Evolutionary conservation across 345 rosid genomes (phyloP), one percentile per base, ranked within the genome.

Genomic region (Carallia brachiata): DNA sequence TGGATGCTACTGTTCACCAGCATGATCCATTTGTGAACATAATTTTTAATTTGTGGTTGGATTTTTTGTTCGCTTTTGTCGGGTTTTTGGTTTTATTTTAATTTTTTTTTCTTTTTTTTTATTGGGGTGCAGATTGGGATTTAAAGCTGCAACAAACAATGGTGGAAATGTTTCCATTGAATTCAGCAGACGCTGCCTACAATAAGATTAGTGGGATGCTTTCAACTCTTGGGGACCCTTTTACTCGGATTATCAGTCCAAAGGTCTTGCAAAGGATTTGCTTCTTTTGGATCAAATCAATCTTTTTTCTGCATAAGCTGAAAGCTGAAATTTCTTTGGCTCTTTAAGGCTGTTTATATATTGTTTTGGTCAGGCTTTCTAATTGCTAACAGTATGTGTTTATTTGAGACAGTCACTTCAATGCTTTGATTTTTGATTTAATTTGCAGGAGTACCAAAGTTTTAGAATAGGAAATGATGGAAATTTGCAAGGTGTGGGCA

Each of bases 211-310:
- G 85, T 53, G 85, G 83, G 16, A 92, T 92, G 98, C 94, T 92
- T 68, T 88, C 98, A 55, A 87, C 96, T 48, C 98, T 92, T 30
- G 96, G 96, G 44, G 98, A 92, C 78, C 98, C 96, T 2, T 90
- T 88, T 67, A 92, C 98, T 69, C 85, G 98, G 53, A 87, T 92
- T 74, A 84, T 92, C 58, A 92, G 93, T 75, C 96, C 98, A 40
- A 92, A 90, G 95, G 98, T 92, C 47, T 50, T 59, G 8, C 32
- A 13, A 34, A 63, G 1, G 30, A n/a, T 64, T 27, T 47, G 61
- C 18, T 40, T 5, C 17, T 23, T 55, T 55, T 55, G 31, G 31
- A 23, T 55, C 31, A 23, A 55, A 12, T 16, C 17, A 44, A 44
- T 44, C 16, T 10, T 44, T 12, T 10, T 3, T 44, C 15, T 15